Base-by-base conservation (phyloP, 1,284 basidiomycete genomes). In the Ustilago trichophora region DNA sequence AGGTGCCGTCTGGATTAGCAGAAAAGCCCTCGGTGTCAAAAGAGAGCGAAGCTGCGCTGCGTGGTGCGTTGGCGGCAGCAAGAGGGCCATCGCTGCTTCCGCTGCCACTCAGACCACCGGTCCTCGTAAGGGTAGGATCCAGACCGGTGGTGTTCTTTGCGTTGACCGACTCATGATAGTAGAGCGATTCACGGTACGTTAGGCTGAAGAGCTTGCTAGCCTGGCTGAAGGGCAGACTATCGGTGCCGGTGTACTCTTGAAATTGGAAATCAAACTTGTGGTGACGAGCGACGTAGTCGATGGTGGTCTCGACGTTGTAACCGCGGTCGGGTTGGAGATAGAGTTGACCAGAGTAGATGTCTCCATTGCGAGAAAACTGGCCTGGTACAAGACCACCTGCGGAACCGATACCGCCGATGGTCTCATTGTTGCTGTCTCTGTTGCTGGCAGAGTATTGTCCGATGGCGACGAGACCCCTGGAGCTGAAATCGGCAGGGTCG, bases 11-110 rank as follows among this genome's bases (percentile, higher is more conserved):
- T 0, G 80, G 72, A 65, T 87, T 86, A 3, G 86, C 79, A 1
- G 86, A 86, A 3, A 89, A 76, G 3, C 88, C 88, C 72, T 90
- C 88, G 1, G 84, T 81, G 70, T 90, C 89, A 13, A 89, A 68
- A 0, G 84, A 83, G 34, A 90, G 79, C 27, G 62, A 43, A 7
- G 32, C 13, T 1, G 45, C 10, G 16, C 29, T 53, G 15, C 35
- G 18, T 54, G 85, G 87, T 32, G 84, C 81, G 63, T 86, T 58
- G 6, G 57, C 60, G 83, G 10, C 75, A 67, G 13, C 59, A 67
- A 41, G 84, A 44, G 46, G 80, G 15, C 57, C 52, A 21, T 53
- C 72, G 55, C 15, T 73, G 68, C 26, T 58, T 33, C 13, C 52
- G 35, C 16, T 59, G 21, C 35, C 56, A 47, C 40, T 52, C 15